Base-by-base conservation (phyloP, 495 filamentous ascomycete species). In the Annulohypoxylon bovei region DNA sequence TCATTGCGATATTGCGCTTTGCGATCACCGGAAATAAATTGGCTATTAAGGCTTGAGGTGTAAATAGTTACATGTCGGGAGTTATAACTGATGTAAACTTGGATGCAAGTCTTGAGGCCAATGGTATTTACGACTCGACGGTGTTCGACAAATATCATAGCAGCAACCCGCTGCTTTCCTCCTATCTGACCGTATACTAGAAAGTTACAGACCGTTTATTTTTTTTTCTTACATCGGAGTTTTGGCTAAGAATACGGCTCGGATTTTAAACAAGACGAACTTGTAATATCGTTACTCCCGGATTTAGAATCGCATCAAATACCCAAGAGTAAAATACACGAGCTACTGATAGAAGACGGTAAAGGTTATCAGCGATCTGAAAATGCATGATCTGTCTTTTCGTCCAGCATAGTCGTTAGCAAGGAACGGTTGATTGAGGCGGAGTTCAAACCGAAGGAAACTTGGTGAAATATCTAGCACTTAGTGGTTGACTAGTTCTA, bases 1-100 rank as follows among this genome's bases (percentile, higher is more conserved):
- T 70, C 46, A 79, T 49, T 70, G 78, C 11, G 72, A 30, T 22
- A 22, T 73, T 25, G 54, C 82, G 30, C 57, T 71, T 25, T 52
- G 72, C 6, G 52, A 58, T 25, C 68, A 77, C 32, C 20, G 80
- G 37, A 62, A 78, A 23, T 9, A 57, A 18, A 39, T 77, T 27
- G 40, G 54, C 8, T 60, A 75, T 20, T 12, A 72, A 59, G 46
- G 67, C 58, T 5, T 67, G 59, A 28, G n/a, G n/a, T n/a, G n/a
- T n/a, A 18, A 9, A 42, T 18, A 18, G 9, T 4, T 18, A 12
- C n/a, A 6, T 12, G 4, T 14, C 11, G 5, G 5, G 37, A 40
- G 11, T n/a, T 40, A 14, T 40, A 14, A n/a, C n/a, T n/a, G n/a
- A n/a, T n/a, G 6, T 35, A 35, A 35, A 35, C 33, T 11, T 35